Evolutionary conservation across 768 basidiomycete species (phyloP).

Genomic region (Termitomyces sp.): DNA sequence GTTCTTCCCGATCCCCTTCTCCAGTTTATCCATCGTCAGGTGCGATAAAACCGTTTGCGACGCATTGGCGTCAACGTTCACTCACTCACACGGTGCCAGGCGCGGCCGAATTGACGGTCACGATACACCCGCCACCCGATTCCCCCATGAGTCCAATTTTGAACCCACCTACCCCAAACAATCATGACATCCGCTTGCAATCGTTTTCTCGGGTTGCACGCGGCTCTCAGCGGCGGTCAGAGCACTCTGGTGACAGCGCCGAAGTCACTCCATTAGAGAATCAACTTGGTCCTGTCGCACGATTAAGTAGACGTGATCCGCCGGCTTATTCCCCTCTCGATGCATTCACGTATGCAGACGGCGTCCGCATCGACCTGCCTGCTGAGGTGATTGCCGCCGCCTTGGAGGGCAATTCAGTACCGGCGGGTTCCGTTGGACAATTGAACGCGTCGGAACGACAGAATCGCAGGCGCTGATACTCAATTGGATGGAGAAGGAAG

Average conservation of each 20-base stretch:
- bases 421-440: conserved; percentile 52
- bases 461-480: conserved; percentile 40
- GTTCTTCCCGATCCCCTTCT: conserved; percentile 54
- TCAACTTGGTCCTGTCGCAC: conserved; percentile 25
- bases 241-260: conserved; percentile 24
- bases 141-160: conserved; percentile 67
- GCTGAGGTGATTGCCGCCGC: conserved; percentile 90
- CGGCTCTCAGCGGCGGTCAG: conserved; percentile 28
- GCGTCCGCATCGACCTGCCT: conserved; percentile 90
- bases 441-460: conserved; percentile 47
- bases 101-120: conserved; percentile 55
- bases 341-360: conserved; percentile 77
- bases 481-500: neutral
- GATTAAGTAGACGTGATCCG: conserved; percentile 56
- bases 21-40: conserved; percentile 55
- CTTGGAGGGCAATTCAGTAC: conserved; percentile 66
- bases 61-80: conserved; percentile 61
- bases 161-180: conserved; percentile 82
- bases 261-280: conserved; percentile 19
- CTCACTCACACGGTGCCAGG: conserved; percentile 70
- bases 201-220: conserved; percentile 39
- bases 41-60: conserved; percentile 79
- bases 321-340: conserved; percentile 89
- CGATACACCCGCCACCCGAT: conserved; percentile 74
- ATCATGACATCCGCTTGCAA: conserved; percentile 77